Evolutionary conservation across 2,329 filamentous ascomycete species (phyloP), one percentile per base, ranked within the genome.

Genomic region (Neofusicoccum sp.): DNA sequence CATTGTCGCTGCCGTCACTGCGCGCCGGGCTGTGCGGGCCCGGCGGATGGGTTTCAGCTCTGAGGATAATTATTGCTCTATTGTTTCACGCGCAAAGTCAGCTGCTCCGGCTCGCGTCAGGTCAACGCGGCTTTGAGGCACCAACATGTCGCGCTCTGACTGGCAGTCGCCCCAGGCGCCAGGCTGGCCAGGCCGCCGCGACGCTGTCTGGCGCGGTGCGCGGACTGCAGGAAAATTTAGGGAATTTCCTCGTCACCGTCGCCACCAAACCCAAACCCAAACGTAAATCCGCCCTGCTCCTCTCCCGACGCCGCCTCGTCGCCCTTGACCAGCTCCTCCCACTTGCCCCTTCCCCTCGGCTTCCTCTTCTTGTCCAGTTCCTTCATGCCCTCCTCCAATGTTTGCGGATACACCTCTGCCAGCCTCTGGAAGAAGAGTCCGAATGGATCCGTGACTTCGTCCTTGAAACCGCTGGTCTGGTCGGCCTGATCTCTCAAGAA

Each of bases 401-500:
- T 73, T 0, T 87, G 85, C 0, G 92, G 89, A 68, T 91, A 82
- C 31, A 80, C 75, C 59, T 84, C 81, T 59, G 78, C 76, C 73
- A 98, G 83, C 39, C 88, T 84, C 61, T 88, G 83, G 3, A 90
- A 82, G 73, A 98, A 97, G 3, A 93, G 80, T 6, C 83, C 82
- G 75, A 89, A 96, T 0, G 75, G 74, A 1, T 92, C 89, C 74
- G 94, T 87, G 6, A 97, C 83, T 12, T 88, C 84, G 36, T 86
- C 86, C 54, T 84, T 85, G 73, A 98, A 98, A 0, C 95, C 94
- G 29, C 91, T 95, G 1, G 97, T 88, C 72, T 96, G 93, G 64
- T 94, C 90, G 2, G 90, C 79, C 75, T 92, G 93, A 73, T 97
- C 89, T 58, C 85, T 85, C 70, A 98, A 77, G 70, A 98, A 98